Base-by-base conservation (phyloP, 768 basidiomycete genomes). In the Boletus sp. region DNA sequence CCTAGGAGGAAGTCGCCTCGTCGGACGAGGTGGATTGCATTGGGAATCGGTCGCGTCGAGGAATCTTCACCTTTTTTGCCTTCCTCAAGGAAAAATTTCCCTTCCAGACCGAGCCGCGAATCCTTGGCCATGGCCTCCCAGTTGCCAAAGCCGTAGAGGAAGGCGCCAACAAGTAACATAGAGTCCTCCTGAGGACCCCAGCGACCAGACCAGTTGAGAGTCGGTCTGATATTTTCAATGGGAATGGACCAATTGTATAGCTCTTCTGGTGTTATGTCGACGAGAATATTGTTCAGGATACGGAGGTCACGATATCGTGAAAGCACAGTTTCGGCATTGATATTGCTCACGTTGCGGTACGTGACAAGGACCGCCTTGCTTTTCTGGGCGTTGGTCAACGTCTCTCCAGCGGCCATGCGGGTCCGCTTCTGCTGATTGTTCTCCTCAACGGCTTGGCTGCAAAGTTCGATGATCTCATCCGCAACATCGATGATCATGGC, bases 51-150 rank as follows among this genome's bases (percentile, higher is more conserved):
- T 67, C 92, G 84, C 62, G 83, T 90, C 15, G 90, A 80, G 39
- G 86, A 75, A 65, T 94, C 90, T 75, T 93, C 90, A 33, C 86
- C 89, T 73, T 97, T 96, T 78, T 98, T 98, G 64, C 90, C 92
- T 72, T 98, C 95, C 70, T 98, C 97, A 50, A 99, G 80, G 85
- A 98, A 98, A 77, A 99, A 96, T 70, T 98, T 98, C 72, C 89
- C 93, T 2, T 85, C 82, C 14, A 99, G 80, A 2, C 86, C 85
- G 12, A 99, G 85, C 57, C 83, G 83, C 12, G 83, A 72, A 70
- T 99, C 97, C 75, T 94, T 92, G 54, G 85, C 83, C 80, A 98
- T 98, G 28, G 83, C 82, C 68, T 98, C 97, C 97, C 97, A 99
- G 67, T 90, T 92, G 14, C 95, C 96, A 69, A 98, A 96, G 18